phyloP scores from a whole-genome alignment of 306 rosid species.

The Trifolium repens region DNA sequence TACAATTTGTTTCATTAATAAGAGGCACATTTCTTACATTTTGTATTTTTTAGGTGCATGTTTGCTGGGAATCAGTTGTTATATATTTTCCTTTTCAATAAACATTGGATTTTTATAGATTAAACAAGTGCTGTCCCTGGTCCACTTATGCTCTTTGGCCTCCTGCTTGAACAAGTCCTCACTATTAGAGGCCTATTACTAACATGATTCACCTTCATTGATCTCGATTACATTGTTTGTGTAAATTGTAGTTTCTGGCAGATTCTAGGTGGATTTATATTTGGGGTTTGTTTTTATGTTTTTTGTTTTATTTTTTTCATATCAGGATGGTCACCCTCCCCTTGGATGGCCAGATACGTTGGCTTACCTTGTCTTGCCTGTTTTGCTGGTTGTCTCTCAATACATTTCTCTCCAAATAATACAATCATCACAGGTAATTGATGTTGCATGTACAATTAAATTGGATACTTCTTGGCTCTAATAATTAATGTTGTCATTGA shows the following conservation, averaged over 20 bases:
- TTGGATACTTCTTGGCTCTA: slow-evolving; percentile 30
- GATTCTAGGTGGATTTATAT: slow-evolving; percentile 22
- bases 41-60: not conserved
- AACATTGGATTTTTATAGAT: slow-evolving; percentile 7
- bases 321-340: slow-evolving; percentile 97
- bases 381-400: slow-evolving; percentile 79
- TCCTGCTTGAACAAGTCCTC: not conserved
- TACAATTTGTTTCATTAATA: not conserved
- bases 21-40: not conserved
- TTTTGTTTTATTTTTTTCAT: slow-evolving; percentile 38
- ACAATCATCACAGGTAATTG: slow-evolving; percentile 93
- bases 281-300: slow-evolving; percentile 26
- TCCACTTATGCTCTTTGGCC: not conserved
- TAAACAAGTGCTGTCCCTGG: not conserved
- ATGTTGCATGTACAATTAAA: slow-evolving; percentile 37
- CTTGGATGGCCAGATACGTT: slow-evolving; percentile 99
- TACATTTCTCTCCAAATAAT: slow-evolving; percentile 94
- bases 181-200: not conserved
- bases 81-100: not conserved
- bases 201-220: not conserved
- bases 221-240: no score
- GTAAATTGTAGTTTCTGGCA: slow-evolving; percentile 23
- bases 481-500: slow-evolving; percentile 11
- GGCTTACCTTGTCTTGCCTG: slow-evolving; percentile 96
- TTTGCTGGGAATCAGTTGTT: not conserved